A percentile compares a stretch with the other conserved stretches of the same genome.
phyloP scores from a whole-genome alignment of 768 basidiomycete species.

The Hygrocybe punicea region DNA sequence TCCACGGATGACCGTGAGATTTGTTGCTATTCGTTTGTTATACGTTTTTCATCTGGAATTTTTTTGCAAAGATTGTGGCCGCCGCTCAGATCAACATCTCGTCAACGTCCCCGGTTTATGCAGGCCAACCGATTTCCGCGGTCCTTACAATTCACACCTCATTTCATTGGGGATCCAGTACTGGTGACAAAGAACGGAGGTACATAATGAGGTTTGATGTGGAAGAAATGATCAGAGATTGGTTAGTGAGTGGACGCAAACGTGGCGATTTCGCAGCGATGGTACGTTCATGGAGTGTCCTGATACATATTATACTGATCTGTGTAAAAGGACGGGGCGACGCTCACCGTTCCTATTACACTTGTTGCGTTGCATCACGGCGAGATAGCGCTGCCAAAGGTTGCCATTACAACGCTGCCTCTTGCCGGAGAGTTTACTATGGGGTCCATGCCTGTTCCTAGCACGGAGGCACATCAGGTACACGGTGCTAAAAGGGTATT shows the following conservation, averaged over 20 bases:
- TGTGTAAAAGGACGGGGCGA: constrained; percentile 53
- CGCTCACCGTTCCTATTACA: constrained; percentile 60
- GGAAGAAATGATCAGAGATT: constrained; percentile 75
- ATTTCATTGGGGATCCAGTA: constrained; percentile 68
- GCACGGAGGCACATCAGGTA: constrained; percentile 74
- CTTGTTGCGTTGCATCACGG: constrained; percentile 88
- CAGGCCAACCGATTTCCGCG: constrained; percentile 82
- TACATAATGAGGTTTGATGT: constrained; percentile 77
- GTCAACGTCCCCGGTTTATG: constrained; percentile 56
- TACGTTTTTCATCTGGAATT: constrained; percentile 9
- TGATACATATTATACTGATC: not conserved
- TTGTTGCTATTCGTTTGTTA: constrained; percentile 5
- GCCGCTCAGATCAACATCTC: constrained; percentile 51
- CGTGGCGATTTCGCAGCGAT: constrained; percentile 75
- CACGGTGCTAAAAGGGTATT: constrained; percentile 81
- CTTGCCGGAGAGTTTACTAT: constrained; percentile 50
- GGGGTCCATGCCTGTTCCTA: constrained; percentile 58
- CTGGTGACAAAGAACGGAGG: constrained; percentile 37
- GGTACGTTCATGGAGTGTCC: constrained; percentile 41
- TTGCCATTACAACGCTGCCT: constrained; percentile 61
- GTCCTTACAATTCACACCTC: constrained; percentile 65
- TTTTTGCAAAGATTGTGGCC: constrained; percentile 57
- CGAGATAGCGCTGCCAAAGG: constrained; percentile 69
- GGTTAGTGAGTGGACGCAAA: constrained; percentile 88
- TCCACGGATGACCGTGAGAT: constrained; percentile 71